A percentile compares a stretch with the other conserved stretches of the same genome.
Evolutionary conservation across 1,284 basidiomycete genomes (phyloP).

Genomic region (Somion occarium): DNA sequence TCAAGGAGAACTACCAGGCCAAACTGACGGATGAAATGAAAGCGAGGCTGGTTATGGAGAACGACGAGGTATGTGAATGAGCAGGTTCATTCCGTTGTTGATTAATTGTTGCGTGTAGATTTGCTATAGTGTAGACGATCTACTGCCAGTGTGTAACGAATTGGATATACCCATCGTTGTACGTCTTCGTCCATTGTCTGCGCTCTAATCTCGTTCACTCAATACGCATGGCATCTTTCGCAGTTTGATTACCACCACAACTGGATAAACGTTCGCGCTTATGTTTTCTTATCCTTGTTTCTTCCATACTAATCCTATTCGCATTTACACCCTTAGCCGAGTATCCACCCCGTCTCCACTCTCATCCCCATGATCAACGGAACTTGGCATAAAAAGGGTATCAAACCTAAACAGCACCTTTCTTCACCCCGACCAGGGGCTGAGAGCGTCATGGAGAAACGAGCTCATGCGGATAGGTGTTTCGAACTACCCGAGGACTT

Average conservation of each 20-base stretch:
- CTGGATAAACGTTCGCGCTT: constrained; percentile 44
- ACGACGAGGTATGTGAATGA: constrained; percentile 66
- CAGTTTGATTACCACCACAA: constrained; percentile 76
- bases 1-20: constrained; percentile 65
- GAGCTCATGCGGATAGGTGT: constrained; percentile 84
- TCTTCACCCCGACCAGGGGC: constrained; percentile 79
- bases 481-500: constrained; percentile 59
- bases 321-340: constrained; percentile 37
- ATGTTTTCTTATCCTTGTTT: not conserved
- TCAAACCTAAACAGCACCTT: constrained; percentile 86
- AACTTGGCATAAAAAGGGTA: constrained; percentile 73
- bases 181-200: constrained; percentile 13
- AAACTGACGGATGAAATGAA: constrained; percentile 61
- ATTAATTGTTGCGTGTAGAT: constrained; percentile 40
- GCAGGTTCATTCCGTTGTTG: not conserved
- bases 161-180: constrained; percentile 77
- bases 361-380: constrained; percentile 71
- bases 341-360: constrained; percentile 48
- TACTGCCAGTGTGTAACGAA: constrained; percentile 80
- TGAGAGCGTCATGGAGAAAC: constrained; percentile 71
- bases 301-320: constrained; percentile 16
- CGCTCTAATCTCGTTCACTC: not conserved
- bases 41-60: constrained; percentile 80
- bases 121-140: constrained; percentile 84
- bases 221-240: not conserved